Evolutionary conservation across 139 green algal species (phyloP), one percentile per base, ranked within the genome.

Genomic region (Zygnema circumcarinatum): DNA sequence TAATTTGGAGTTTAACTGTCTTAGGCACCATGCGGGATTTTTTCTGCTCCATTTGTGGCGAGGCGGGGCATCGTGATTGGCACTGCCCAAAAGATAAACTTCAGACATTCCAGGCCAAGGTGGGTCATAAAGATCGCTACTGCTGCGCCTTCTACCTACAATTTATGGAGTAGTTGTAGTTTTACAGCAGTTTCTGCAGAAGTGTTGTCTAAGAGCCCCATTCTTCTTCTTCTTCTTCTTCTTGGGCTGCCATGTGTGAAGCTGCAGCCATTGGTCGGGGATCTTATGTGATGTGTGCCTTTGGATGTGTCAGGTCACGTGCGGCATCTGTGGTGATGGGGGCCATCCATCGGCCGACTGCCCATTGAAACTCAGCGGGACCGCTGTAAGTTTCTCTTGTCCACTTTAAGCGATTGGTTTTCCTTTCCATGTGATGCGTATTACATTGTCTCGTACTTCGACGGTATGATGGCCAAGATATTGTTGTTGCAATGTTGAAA

Each of bases 11-110:
- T n/a, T n/a, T n/a, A n/a, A n/a, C n/a, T n/a, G n/a, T n/a, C n/a
- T n/a, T n/a, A 85, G 78, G 83, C 35, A 88, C 83, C 22, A 74
- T 88, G 69, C 33, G 38, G 38, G 83, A 83, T 3, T 85, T 88
- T 62, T 62, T 25, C 47, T 62, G 47, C 16, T 62, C 47, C 7
- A 22, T 35, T 42, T 90, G 85, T n/a, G 85, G 85, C 0, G 85
- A 90, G 76, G 0, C 85, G 21, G 85, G 85, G 3, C 85, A 90
- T 68, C 54, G 62, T 22, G 42, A 85, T 42, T 90, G 31, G 32
- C 67, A 86, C 76, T 90, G 85, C 53, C 85, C 85, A 11, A 86
- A 90, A 31, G 76, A 90, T 42, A 80, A 90, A 69, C 53, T 90
- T 2, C 32, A 78, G 47, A 86, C 76, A 2, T 90, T 90, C 75